A percentile compares a stretch with the other conserved stretches of the same genome.
Evolutionary conservation across 306 rosid genomes (phyloP).

Genomic region (Prunus kanzakura): DNA sequence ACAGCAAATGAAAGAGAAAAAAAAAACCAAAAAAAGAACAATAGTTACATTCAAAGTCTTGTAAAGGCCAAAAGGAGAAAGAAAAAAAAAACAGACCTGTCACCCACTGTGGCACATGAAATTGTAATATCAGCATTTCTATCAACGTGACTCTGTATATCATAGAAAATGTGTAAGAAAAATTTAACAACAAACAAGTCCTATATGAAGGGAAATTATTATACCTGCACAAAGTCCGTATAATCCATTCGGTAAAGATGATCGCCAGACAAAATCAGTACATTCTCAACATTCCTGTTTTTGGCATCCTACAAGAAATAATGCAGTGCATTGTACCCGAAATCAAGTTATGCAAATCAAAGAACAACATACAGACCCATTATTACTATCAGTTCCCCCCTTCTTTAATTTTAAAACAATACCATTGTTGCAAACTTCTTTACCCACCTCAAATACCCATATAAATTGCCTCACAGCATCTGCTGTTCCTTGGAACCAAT

Average conservation of each 20-base stretch:
- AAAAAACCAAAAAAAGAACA: not conserved
- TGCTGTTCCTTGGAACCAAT: constrained; percentile 62
- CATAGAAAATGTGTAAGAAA: constrained; percentile 25
- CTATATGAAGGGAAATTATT: not conserved
- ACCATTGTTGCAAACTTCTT: not conserved
- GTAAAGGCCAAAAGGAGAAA: constrained; percentile 20
- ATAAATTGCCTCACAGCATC: constrained; percentile 53
- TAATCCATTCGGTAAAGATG: constrained; percentile 95
- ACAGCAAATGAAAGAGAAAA: not conserved
- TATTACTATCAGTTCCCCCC: not conserved
- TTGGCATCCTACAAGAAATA: constrained; percentile 66
- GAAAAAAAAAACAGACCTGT: constrained; percentile 52
- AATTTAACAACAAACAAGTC: constrained; percentile 12
- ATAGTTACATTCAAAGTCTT: not conserved
- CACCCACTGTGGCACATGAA: constrained; percentile 64
- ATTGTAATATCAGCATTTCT: constrained; percentile 75
- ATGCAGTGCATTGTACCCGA: not conserved
- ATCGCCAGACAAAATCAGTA: constrained; percentile 85
- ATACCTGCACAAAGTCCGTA: constrained; percentile 88
- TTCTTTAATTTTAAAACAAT: not conserved
- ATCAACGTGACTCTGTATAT: constrained; percentile 69
- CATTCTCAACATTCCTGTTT: constrained; percentile 71
- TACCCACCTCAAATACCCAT: constrained; percentile 49
- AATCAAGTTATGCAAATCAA: constrained; percentile 6
- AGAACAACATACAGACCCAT: not conserved